These are phyloP conservation scores for Casuarina cunninghamiana DNA, from an alignment of 306 rosid genomes.

Conservation along the genomic window DNA sequence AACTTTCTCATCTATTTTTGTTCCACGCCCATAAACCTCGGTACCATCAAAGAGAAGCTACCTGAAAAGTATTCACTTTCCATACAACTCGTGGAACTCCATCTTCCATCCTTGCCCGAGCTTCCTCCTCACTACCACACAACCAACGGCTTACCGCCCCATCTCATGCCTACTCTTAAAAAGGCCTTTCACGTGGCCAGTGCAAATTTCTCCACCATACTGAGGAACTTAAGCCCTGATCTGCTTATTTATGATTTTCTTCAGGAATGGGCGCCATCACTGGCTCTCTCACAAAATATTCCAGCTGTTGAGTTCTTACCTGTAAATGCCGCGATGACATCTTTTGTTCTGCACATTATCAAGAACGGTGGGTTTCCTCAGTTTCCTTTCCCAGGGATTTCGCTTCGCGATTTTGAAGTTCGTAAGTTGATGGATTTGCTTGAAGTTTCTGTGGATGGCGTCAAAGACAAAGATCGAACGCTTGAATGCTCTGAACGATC, in stretches of 20 bases:
- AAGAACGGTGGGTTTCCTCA: neutral
- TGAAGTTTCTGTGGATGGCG: neutral
- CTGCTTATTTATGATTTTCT: conserved; percentile 35
- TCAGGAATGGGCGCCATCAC: conserved; percentile 32
- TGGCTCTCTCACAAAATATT: conserved; percentile 24
- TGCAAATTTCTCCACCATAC: conserved; percentile 17
- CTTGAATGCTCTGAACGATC: conserved; percentile 5
- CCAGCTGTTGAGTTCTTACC: conserved; percentile 22
- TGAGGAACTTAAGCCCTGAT: conserved; percentile 21
- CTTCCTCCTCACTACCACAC: conserved; percentile 35
- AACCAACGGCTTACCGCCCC: conserved; percentile 32
- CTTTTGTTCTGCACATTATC: neutral
- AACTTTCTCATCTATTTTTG: conserved; percentile 26
- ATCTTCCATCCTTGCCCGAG: conserved; percentile 25
- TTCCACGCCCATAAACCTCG: conserved; percentile 29
- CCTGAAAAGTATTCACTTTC: neutral
- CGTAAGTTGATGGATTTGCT: neutral
- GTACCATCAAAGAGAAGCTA: conserved; percentile 17
- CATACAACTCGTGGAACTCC: conserved; percentile 23
- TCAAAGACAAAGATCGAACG: neutral
- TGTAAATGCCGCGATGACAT: neutral
- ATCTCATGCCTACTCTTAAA: conserved; percentile 27
- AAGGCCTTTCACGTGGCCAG: conserved; percentile 31
- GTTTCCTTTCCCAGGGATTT: conserved; percentile 8
- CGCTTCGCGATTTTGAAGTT: neutral